phyloP scores from a whole-genome alignment of 305 asterid species.

The Solanum hybrid region DNA sequence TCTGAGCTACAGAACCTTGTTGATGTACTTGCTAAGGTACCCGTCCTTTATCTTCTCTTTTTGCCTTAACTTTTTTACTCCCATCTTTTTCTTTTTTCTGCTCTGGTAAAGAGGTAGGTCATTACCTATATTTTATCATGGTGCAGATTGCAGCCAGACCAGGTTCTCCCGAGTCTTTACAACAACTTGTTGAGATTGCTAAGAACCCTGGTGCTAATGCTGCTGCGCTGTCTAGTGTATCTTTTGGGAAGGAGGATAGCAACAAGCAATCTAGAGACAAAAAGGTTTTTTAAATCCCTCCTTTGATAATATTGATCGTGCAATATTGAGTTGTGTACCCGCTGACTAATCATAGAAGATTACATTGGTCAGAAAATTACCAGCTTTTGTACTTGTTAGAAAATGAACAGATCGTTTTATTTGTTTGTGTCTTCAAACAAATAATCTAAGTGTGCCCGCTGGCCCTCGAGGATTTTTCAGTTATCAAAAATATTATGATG shows the following conservation, averaged over 20 bases:
- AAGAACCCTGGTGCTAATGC: conserved; percentile 63
- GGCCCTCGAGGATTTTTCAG: background rate
- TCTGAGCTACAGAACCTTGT: conserved; percentile 88
- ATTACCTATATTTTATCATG: background rate
- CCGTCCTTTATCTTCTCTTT: background rate
- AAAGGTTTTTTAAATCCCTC: conserved; percentile 37
- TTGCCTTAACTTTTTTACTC: conserved; percentile 3
- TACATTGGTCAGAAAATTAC: background rate
- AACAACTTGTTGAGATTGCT: conserved; percentile 85
- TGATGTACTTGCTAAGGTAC: conserved; percentile 88
- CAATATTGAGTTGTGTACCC: background rate
- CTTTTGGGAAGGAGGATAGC: conserved; percentile 59
- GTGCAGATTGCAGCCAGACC: conserved; percentile 92
- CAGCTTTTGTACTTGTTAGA: background rate
- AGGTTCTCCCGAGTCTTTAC: conserved; percentile 91
- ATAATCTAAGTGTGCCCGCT: background rate
- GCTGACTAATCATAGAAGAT: background rate
- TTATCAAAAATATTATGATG: background rate
- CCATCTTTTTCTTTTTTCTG: background rate
- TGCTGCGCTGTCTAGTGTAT: conserved; percentile 37
- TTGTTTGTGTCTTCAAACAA: background rate
- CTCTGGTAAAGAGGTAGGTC: background rate
- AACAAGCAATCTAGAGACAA: conserved; percentile 51
- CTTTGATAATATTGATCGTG: background rate
- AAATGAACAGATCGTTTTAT: background rate